Evolutionary conservation across 2,329 filamentous ascomycete species (phyloP).

Genomic region (Metarhizium brunneum): DNA sequence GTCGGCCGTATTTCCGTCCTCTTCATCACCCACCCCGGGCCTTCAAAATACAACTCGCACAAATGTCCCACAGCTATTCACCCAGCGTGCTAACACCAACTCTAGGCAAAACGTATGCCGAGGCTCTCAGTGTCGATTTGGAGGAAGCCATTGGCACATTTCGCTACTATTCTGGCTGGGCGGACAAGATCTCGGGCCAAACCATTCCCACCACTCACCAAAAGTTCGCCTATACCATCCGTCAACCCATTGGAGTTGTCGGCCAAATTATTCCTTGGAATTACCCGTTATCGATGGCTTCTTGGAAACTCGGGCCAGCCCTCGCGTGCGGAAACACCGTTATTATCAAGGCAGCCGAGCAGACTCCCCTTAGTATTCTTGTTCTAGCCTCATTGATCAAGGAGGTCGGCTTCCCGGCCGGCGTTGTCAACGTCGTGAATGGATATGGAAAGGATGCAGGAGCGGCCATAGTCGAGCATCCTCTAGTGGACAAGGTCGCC

Average conservation of each 20-base stretch:
- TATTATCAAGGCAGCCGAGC: conserved; percentile 60
- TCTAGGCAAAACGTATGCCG: conserved; percentile 60
- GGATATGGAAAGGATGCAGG: conserved; percentile 67
- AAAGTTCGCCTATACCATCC: conserved; percentile 68
- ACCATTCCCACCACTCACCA: conserved; percentile 59
- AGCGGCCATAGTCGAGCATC: conserved; percentile 44
- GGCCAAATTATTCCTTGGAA: conserved; percentile 71
- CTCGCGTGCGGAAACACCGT: conserved; percentile 48
- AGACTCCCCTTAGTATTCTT: conserved; percentile 59
- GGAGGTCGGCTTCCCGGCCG: conserved; percentile 64
- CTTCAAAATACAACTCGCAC: too few relatives aligned
- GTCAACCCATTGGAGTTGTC: conserved; percentile 69
- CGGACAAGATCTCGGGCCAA: conserved; percentile 70
- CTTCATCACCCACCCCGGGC: too few relatives aligned
- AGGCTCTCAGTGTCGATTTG: conserved; percentile 58
- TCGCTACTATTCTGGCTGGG: conserved; percentile 70
- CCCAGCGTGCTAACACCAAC: conserved; percentile 55
- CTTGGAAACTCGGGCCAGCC: conserved; percentile 71
- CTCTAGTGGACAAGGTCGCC: conserved; percentile 62
- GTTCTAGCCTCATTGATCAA: conserved; percentile 52
- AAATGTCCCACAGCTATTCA: too few relatives aligned
- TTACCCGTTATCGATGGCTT: conserved; percentile 39
- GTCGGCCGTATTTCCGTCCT: conserved; percentile 23
- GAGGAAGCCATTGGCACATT: conserved; percentile 34
- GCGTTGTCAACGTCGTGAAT: conserved; percentile 63